phyloP scores from a whole-genome alignment of 371 early-diverging fungal species.

The Mortierella sp. region DNA sequence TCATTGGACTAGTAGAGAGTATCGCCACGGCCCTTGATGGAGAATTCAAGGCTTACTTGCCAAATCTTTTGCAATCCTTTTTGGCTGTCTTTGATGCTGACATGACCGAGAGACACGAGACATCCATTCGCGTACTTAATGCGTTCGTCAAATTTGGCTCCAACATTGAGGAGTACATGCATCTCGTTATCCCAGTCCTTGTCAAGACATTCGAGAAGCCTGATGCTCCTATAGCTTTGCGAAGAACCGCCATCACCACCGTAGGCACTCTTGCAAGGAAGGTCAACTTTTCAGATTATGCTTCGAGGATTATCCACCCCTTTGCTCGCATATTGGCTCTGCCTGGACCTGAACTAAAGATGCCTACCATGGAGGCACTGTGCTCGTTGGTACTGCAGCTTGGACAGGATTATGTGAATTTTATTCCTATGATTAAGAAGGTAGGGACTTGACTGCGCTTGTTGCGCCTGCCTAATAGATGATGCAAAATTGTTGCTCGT shows the following conservation, averaged over 20 bases:
- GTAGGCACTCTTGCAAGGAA: slow-evolving; percentile 84
- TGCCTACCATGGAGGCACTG: slow-evolving; percentile 85
- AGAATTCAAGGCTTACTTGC: slow-evolving; percentile 89
- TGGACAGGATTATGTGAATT: slow-evolving; percentile 89
- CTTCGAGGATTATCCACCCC: slow-evolving; percentile 93
- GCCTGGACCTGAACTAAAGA: slow-evolving; percentile 72
- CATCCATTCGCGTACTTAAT: slow-evolving; percentile 85
- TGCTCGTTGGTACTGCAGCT: slow-evolving; percentile 90
- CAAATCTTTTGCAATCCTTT: slow-evolving; percentile 72
- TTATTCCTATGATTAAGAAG: slow-evolving; percentile 90
- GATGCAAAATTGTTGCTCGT: neutral
- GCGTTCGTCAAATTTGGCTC: slow-evolving; percentile 90
- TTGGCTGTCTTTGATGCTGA: slow-evolving; percentile 87
- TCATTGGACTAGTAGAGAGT: slow-evolving; percentile 87
- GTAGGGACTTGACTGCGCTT: slow-evolving; percentile 47
- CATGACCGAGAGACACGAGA: slow-evolving; percentile 74
- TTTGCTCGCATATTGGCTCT: slow-evolving; percentile 83
- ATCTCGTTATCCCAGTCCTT: slow-evolving; percentile 91
- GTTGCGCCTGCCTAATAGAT: neutral
- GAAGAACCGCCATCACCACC: slow-evolving; percentile 83
- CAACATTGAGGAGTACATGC: slow-evolving; percentile 94
- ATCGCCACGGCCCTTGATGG: slow-evolving; percentile 89
- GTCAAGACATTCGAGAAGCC: slow-evolving; percentile 85
- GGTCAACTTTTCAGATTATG: slow-evolving; percentile 90
- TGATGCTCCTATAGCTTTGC: slow-evolving; percentile 74